phyloP scores from a whole-genome alignment of 2,329 filamentous ascomycete genomes.

The Zymoseptoria ardabiliae region DNA sequence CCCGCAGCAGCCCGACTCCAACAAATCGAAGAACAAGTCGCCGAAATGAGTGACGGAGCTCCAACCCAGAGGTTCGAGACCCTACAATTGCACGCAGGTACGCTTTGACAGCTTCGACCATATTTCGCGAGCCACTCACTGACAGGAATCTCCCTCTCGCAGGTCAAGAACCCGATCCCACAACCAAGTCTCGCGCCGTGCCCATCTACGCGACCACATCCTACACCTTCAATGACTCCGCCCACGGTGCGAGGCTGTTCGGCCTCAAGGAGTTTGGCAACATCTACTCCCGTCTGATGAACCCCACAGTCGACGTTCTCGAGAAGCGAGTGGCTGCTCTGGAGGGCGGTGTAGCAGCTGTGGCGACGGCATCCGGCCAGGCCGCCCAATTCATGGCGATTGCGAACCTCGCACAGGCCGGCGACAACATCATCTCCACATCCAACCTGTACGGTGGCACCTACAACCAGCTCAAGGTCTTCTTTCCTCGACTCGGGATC shows the following conservation, averaged over 20 bases:
- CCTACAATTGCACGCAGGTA: slow-evolving; percentile 45
- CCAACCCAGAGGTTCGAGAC: slow-evolving; percentile 42
- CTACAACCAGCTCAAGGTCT: slow-evolving; percentile 95
- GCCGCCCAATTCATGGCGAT: slow-evolving; percentile 89
- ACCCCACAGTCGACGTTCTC: slow-evolving; percentile 91
- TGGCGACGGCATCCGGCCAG: slow-evolving; percentile 80
- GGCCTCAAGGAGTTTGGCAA: slow-evolving; percentile 96
- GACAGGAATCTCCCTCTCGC: slow-evolving; percentile 1
- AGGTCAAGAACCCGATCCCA: slow-evolving; percentile 71
- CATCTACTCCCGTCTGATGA: slow-evolving; percentile 96
- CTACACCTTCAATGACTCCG: slow-evolving; percentile 90
- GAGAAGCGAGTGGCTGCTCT: slow-evolving; percentile 95
- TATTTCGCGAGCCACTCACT: neutral
- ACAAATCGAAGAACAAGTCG: slow-evolving; percentile 22
- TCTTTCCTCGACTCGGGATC: slow-evolving; percentile 80
- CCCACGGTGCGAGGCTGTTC: slow-evolving; percentile 89
- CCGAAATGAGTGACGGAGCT: slow-evolving; percentile 30
- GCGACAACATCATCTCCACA: slow-evolving; percentile 90
- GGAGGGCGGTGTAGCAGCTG: slow-evolving; percentile 80
- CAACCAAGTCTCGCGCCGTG: slow-evolving; percentile 81
- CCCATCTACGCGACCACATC: slow-evolving; percentile 94
- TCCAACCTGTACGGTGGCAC: slow-evolving; percentile 90
- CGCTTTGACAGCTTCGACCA: slow-evolving; percentile 8
- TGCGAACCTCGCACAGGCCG: slow-evolving; percentile 71
- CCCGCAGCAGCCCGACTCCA: slow-evolving; percentile 16